Evolutionary conservation across 805 yeast species (phyloP).

Genomic region (Jamesozyma spencerorum): DNA sequence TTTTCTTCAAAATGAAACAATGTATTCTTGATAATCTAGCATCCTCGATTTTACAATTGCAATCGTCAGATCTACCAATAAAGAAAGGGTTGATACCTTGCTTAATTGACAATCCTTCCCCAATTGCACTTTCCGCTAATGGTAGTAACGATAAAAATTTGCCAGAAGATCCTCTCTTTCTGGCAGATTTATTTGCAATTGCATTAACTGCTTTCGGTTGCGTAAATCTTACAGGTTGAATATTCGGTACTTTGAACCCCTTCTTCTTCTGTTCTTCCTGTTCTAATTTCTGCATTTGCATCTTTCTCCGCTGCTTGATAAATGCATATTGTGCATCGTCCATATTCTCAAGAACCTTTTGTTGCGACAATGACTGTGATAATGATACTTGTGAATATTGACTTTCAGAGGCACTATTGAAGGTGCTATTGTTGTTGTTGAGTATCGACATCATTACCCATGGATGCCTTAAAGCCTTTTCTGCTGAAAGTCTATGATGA

Average conservation of each 20-base stretch:
- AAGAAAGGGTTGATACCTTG: slow-evolving; percentile 60
- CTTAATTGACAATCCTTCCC: slow-evolving; percentile 45
- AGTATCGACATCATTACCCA: slow-evolving; percentile 48
- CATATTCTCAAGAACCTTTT: slow-evolving; percentile 36
- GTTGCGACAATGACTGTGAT: slow-evolving; percentile 66
- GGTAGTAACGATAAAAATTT: slow-evolving; percentile 57
- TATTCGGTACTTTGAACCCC: slow-evolving; percentile 25
- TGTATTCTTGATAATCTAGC: slow-evolving; percentile 77
- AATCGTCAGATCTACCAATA: slow-evolving; percentile 62
- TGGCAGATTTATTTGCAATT: slow-evolving; percentile 6
- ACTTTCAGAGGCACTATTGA: not conserved
- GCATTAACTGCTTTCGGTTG: slow-evolving; percentile 14
- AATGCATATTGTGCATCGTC: slow-evolving; percentile 27
- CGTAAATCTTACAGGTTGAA: slow-evolving; percentile 22
- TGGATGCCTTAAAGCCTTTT: slow-evolving; percentile 64
- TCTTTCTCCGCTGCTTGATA: slow-evolving; percentile 13
- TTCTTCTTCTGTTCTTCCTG: slow-evolving; percentile 9
- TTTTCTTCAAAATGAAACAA: slow-evolving; percentile 54
- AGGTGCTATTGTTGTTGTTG: not conserved
- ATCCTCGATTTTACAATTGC: slow-evolving; percentile 57
- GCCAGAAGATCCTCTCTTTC: slow-evolving; percentile 32
- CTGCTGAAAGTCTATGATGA: slow-evolving; percentile 58
- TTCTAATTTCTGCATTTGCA: slow-evolving; percentile 11
- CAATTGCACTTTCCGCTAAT: slow-evolving; percentile 36
- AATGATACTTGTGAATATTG: slow-evolving; percentile 36